Evolutionary conservation across 805 yeast species (phyloP).

Genomic region (Candida nonsorbophila): DNA sequence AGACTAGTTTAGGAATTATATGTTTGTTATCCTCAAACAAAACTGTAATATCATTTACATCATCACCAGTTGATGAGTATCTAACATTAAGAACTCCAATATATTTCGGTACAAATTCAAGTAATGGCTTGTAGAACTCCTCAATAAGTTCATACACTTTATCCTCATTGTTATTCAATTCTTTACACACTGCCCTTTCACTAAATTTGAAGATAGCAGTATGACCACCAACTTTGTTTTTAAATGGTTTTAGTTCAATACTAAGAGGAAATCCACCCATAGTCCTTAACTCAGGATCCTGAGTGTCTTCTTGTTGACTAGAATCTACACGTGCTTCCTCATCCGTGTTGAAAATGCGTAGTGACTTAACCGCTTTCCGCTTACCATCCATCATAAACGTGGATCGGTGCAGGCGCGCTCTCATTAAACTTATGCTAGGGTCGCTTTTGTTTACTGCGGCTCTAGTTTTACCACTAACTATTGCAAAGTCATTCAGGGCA

Average conservation of each 20-base stretch:
- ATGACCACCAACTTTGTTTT: conserved; percentile 97
- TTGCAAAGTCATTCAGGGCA: conserved; percentile 35
- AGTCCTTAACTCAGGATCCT: too few relatives aligned
- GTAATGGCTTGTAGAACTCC: conserved; percentile 63
- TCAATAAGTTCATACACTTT: conserved; percentile 90
- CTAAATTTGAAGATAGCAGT: conserved; percentile 93
- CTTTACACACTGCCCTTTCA: conserved; percentile 89
- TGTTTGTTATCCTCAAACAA: conserved; percentile 87
- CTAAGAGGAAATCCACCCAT: too few relatives aligned
- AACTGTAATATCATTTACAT: conserved; percentile 61
- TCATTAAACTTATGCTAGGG: too few relatives aligned
- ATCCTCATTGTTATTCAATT: conserved; percentile 85
- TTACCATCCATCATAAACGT: too few relatives aligned
- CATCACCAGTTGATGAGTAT: conserved; percentile 46
- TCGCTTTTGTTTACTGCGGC: too few relatives aligned
- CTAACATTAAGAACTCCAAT: conserved; percentile 93
- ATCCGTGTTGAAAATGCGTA: too few relatives aligned
- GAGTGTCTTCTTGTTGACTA: too few relatives aligned
- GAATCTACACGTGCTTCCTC: too few relatives aligned
- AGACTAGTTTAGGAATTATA: conserved; percentile 77
- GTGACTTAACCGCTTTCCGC: too few relatives aligned
- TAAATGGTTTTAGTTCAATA: too few relatives aligned
- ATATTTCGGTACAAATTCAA: conserved; percentile 87
- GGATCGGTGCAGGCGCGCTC: too few relatives aligned
- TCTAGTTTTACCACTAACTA: too few relatives aligned